These are phyloP conservation scores for Aquilaria malaccensis DNA, from an alignment of 345 rosid genomes.

Conservation along the genomic window DNA sequence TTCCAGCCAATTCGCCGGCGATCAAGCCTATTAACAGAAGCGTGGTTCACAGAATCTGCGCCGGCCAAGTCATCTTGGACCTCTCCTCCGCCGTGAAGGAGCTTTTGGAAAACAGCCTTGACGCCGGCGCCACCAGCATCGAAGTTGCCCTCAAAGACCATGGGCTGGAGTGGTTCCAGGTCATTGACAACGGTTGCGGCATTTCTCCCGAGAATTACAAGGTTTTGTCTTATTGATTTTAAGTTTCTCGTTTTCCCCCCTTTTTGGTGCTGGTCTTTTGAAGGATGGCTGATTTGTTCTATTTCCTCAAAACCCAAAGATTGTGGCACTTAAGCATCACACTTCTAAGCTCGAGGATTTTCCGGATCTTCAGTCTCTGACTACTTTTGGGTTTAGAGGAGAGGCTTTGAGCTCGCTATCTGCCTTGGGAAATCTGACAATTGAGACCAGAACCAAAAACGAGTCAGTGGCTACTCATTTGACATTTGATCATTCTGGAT, in stretches of 20 bases:
- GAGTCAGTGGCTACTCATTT: conserved; percentile 77
- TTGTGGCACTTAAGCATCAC: conserved; percentile 85
- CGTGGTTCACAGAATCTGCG: conserved; percentile 73
- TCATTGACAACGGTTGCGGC: conserved; percentile 91
- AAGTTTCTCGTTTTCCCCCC: neutral
- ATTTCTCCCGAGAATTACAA: conserved; percentile 76
- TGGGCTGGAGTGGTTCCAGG: conserved; percentile 84
- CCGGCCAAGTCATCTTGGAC: conserved; percentile 94
- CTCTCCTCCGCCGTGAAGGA: conserved; percentile 95
- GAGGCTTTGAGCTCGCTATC: conserved; percentile 96
- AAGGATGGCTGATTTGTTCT: neutral
- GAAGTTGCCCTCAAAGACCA: conserved; percentile 74
- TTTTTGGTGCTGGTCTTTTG: neutral
- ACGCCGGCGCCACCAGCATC: conserved; percentile 84
- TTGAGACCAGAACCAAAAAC: conserved; percentile 68
- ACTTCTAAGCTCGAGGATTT: conserved; percentile 87
- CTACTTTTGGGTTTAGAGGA: conserved; percentile 91
- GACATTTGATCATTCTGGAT: conserved; percentile 80
- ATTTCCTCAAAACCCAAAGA: conserved; percentile 24
- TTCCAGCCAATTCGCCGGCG: conserved; percentile 24
- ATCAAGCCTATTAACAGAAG: conserved; percentile 72
- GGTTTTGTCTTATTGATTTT: conserved; percentile 23
- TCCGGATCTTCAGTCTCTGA: conserved; percentile 67
- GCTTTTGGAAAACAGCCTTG: conserved; percentile 94
- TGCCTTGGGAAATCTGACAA: conserved; percentile 66